Evolutionary conservation across 352 stramenopile species (phyloP).

Genomic region (Salisapilia sapeloensis): DNA sequence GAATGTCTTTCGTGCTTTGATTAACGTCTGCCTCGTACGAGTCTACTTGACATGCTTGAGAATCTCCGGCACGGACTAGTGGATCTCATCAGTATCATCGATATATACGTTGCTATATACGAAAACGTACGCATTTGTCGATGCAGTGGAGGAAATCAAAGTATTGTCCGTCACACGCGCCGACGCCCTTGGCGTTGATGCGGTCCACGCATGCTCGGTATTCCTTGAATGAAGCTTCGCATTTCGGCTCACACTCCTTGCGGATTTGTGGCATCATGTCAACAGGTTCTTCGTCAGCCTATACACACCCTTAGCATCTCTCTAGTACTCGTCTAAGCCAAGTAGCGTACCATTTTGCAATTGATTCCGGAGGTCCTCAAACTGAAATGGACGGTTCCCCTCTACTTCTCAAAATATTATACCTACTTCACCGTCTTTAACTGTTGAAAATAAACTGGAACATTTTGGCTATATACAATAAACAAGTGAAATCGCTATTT

Average conservation of each 20-base stretch:
- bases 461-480: too few species aligned
- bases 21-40: too few species aligned
- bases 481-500: too few species aligned
- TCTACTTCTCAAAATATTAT: too few species aligned
- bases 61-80: slow-evolving; percentile 83
- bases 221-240: slow-evolving; percentile 61
- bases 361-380: too few species aligned
- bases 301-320: too few species aligned
- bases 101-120: slow-evolving; percentile 1
- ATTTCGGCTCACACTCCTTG: slow-evolving; percentile 85
- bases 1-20: too few species aligned
- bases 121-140: slow-evolving; percentile 83
- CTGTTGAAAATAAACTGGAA: too few species aligned
- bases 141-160: slow-evolving; percentile 92
- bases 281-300: slow-evolving; percentile 82
- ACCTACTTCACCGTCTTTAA: too few species aligned
- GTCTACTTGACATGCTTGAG: slow-evolving; percentile 91
- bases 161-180: slow-evolving; percentile 90
- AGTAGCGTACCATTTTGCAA: too few species aligned
- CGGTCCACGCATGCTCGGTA: slow-evolving; percentile 87
- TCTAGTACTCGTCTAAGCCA: too few species aligned
- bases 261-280: slow-evolving; percentile 88
- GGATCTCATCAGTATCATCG: slow-evolving; percentile 3
- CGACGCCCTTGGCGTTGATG: slow-evolving; percentile 83
- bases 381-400: too few species aligned